phyloP scores from a whole-genome alignment of 345 rosid species.

The Toxicodendron radicans region DNA sequence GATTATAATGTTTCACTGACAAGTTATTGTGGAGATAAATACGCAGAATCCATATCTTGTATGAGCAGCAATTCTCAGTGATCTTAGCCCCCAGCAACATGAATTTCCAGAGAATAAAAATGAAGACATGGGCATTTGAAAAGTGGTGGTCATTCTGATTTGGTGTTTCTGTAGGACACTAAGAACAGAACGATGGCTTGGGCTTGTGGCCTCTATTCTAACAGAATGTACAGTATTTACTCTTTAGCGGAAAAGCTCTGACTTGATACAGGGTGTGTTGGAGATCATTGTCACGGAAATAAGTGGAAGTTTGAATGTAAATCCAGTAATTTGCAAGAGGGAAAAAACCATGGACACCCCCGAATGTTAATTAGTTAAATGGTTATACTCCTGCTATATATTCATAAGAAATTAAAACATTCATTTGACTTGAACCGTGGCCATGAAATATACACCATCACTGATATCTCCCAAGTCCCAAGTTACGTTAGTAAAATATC shows the following conservation, averaged over 20 bases:
- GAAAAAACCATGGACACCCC: too few species aligned
- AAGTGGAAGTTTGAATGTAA: constrained; percentile 8
- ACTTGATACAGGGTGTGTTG: neutral
- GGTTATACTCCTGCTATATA: too few species aligned
- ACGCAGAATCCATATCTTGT: neutral
- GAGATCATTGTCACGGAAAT: neutral
- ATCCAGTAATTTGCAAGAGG: too few species aligned
- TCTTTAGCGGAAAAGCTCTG: neutral
- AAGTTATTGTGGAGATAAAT: neutral
- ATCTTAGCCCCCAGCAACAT: neutral
- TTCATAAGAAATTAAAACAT: too few species aligned
- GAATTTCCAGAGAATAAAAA: neutral
- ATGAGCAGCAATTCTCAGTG: neutral
- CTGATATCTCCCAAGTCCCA: too few species aligned
- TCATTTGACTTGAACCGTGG: too few species aligned
- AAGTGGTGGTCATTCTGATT: neutral
- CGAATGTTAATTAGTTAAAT: too few species aligned
- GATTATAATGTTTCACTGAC: constrained; percentile 44
- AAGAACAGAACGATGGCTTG: constrained; percentile 10
- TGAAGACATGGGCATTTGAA: neutral
- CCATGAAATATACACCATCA: too few species aligned
- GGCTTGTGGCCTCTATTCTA: constrained; percentile 3
- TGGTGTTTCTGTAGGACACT: constrained; percentile 10
- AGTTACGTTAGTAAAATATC: too few species aligned
- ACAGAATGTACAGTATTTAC: constrained; percentile 17